A percentile compares a stretch with the other conserved stretches of the same genome.
These are phyloP conservation scores for Cryomyces minteri DNA, from an alignment of 495 filamentous ascomycete species.

Conservation along the genomic window DNA sequence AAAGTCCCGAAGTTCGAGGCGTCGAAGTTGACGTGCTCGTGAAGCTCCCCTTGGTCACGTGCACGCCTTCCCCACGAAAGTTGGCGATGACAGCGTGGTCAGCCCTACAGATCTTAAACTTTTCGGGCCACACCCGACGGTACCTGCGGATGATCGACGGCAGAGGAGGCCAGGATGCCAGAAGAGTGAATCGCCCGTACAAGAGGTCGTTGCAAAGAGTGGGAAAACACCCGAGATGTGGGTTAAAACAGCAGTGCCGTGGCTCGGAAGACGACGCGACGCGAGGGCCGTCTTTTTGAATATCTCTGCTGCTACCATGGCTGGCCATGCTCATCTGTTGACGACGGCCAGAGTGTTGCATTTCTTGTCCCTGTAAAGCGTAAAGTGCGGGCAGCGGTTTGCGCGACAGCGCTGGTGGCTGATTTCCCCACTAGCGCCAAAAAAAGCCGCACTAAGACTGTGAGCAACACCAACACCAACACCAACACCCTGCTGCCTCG, in stretches of 20 bases:
- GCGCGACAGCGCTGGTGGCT: too few species aligned
- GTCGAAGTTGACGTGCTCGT: too few species aligned
- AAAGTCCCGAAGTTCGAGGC: too few species aligned
- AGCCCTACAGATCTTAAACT: slow-evolving; percentile 4
- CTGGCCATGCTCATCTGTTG: background rate
- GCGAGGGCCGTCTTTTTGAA: background rate
- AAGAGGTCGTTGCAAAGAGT: background rate
- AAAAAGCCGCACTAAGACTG: too few species aligned
- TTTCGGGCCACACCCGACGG: slow-evolving; percentile 9
- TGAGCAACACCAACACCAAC: too few species aligned
- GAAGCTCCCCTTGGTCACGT: background rate
- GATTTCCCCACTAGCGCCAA: too few species aligned
- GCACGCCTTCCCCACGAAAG: background rate
- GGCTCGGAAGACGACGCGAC: background rate
- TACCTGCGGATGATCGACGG: slow-evolving; percentile 13
- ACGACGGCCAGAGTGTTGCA: background rate
- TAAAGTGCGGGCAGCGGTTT: too few species aligned
- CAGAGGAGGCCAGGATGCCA: slow-evolving; percentile 2
- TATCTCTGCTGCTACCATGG: background rate
- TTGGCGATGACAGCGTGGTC: background rate
- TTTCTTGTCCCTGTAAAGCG: too few species aligned
- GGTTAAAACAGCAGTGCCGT: background rate
- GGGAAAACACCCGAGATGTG: background rate
- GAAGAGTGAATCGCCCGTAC: background rate
- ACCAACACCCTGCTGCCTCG: too few species aligned